Percentiles rank a stretch among this genome's conserved stretches.
These are phyloP conservation scores for Lolium perenne DNA, from an alignment of 176 grass and related monocot genomes.

Conservation along the genomic window DNA sequence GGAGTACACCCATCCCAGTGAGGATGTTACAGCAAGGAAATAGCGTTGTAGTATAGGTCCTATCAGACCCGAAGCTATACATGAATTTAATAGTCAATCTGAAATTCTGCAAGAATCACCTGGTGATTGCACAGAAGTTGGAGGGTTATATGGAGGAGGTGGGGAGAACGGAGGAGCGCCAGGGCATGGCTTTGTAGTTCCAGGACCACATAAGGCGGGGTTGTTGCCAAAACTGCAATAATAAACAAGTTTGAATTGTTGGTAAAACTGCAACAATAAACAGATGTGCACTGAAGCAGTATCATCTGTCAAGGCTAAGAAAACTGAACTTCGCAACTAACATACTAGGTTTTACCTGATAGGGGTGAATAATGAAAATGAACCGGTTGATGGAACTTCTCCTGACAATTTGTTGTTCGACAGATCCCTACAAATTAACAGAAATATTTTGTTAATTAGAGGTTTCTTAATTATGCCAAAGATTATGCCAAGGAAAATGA, in stretches of 20 bases:
- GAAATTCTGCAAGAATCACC: conserved; percentile 50
- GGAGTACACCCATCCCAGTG: conserved; percentile 7
- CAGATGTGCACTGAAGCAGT: conserved; percentile 30
- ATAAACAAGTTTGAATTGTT: conserved; percentile 58
- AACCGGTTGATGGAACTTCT: conserved; percentile 88
- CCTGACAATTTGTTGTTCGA: conserved; percentile 90
- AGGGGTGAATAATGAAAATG: conserved; percentile 92
- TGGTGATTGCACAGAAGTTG: conserved; percentile 66
- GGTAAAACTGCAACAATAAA: conserved; percentile 63
- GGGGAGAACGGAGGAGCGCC: conserved; percentile 86
- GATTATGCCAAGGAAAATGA: conserved; percentile 25
- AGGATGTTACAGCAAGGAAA: conserved; percentile 5
- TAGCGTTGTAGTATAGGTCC: neutral
- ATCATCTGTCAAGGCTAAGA: conserved; percentile 31
- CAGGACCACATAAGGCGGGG: conserved; percentile 81
- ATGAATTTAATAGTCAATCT: conserved; percentile 18
- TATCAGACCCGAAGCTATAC: conserved; percentile 21
- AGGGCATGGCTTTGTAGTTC: conserved; percentile 81
- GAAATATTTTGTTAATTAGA: conserved; percentile 26
- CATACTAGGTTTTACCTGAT: conserved; percentile 62
- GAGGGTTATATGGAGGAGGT: conserved; percentile 85
- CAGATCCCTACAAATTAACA: conserved; percentile 66
- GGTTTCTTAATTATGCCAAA: conserved; percentile 23
- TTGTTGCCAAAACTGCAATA: conserved; percentile 86
- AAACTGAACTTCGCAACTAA: conserved; percentile 10